A percentile compares a stretch with the other conserved stretches of the same genome.
These are phyloP conservation scores for Sugiyamaella novakii DNA, from an alignment of 1,139 yeast species.

Conservation along the genomic window DNA sequence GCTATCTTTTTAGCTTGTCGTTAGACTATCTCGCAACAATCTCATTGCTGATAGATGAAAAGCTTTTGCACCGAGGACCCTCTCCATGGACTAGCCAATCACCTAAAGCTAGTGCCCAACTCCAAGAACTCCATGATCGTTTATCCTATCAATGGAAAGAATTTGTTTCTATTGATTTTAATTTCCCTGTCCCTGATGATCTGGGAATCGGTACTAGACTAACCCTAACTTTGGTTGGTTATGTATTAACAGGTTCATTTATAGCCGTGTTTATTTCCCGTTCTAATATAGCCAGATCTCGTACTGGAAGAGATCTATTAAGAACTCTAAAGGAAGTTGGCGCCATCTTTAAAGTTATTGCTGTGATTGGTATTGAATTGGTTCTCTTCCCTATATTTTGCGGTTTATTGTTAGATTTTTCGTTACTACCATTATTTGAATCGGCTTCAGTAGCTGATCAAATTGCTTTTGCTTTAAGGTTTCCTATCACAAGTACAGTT, in stretches of 20 bases:
- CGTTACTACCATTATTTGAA: constrained; percentile 47
- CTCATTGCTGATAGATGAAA: background rate
- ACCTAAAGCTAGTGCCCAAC: background rate
- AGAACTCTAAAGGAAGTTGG: constrained; percentile 41
- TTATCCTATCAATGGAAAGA: background rate
- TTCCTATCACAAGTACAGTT: constrained; percentile 35
- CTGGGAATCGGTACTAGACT: constrained; percentile 7
- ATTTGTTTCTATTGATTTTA: background rate
- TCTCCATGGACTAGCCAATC: background rate
- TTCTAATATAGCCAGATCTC: constrained; percentile 3
- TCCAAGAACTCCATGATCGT: background rate
- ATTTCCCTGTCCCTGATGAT: background rate
- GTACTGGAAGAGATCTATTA: constrained; percentile 8
- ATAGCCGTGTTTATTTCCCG: background rate
- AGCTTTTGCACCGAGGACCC: background rate
- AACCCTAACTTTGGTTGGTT: constrained; percentile 6
- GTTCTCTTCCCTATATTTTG: constrained; percentile 84
- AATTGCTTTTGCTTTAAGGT: constrained; percentile 27
- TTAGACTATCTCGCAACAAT: background rate
- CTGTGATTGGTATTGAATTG: constrained; percentile 76
- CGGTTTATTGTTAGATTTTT: constrained; percentile 75
- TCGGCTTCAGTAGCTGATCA: constrained; percentile 25
- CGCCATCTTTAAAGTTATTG: constrained; percentile 70
- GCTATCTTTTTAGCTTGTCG: background rate
- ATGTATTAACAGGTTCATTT: background rate